Evolutionary conservation across 257 asterid genomes (phyloP).

Genomic region (Capsicum chinense): DNA sequence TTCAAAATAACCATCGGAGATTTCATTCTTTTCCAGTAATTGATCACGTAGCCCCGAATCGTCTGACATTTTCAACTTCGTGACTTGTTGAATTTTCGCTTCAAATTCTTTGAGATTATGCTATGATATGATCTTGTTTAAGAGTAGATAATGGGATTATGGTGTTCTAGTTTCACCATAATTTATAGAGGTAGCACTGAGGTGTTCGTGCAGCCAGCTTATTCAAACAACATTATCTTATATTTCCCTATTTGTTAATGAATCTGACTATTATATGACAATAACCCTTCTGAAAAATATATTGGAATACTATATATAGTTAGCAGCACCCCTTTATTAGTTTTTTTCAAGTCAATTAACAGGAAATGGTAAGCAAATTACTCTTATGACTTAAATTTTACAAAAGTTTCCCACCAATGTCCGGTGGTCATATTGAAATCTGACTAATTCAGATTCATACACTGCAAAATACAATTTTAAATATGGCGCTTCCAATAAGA

Average conservation of each 20-base stretch:
- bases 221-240: constrained; percentile 18
- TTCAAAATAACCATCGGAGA: background rate
- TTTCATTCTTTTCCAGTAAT: constrained; percentile 22
- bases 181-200: background rate
- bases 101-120: background rate
- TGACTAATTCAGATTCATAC: background rate
- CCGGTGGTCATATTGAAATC: too few relatives aligned
- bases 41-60: background rate
- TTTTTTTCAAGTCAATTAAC: background rate
- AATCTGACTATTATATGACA: constrained; percentile 1
- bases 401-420: too few relatives aligned
- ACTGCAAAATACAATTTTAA: too few relatives aligned
- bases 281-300: constrained; percentile 12
- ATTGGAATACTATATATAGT: background rate
- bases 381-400: background rate
- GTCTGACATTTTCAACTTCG: constrained; percentile 6
- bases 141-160: background rate
- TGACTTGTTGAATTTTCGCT: background rate
- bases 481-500: too few relatives aligned
- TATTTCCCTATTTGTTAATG: background rate
- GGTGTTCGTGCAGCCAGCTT: constrained; percentile 12
- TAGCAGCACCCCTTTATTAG: background rate
- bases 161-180: background rate
- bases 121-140: background rate
- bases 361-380: background rate